These are phyloP conservation scores for Gomphus bonarii DNA, from an alignment of 1,284 basidiomycete genomes.

Conservation along the genomic window DNA sequence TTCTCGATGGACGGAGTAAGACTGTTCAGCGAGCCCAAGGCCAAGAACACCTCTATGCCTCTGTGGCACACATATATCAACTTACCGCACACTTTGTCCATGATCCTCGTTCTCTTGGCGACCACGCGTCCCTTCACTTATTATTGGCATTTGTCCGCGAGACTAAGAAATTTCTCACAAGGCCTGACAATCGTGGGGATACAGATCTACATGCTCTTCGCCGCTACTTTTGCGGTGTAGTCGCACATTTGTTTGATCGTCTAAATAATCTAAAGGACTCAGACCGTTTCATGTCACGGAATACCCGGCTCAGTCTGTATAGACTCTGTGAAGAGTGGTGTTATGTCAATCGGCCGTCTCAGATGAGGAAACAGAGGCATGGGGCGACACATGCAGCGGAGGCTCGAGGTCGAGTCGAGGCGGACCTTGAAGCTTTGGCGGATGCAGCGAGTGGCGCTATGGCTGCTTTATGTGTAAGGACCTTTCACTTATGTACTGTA, in stretches of 20 bases:
- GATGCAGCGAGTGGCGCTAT: constrained; percentile 75
- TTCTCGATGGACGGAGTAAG: constrained; percentile 67
- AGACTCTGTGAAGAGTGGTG: constrained; percentile 93
- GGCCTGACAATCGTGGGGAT: constrained; percentile 65
- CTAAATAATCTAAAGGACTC: constrained; percentile 62
- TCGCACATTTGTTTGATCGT: constrained; percentile 79
- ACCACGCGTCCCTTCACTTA: constrained; percentile 66
- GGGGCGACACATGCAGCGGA: constrained; percentile 47
- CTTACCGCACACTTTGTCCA: constrained; percentile 75
- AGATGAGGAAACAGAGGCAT: constrained; percentile 62
- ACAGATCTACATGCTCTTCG: constrained; percentile 76
- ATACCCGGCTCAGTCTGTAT: constrained; percentile 75
- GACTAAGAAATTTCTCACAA: constrained; percentile 68
- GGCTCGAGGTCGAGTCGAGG: constrained; percentile 60
- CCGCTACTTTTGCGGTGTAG: constrained; percentile 82
- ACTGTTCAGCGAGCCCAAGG: constrained; percentile 43
- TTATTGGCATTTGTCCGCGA: constrained; percentile 82
- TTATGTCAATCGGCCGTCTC: constrained; percentile 69
- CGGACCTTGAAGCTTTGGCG: constrained; percentile 64
- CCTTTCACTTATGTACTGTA: neutral
- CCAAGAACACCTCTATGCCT: constrained; percentile 78
- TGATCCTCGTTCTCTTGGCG: constrained; percentile 57
- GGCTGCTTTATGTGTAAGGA: constrained; percentile 74
- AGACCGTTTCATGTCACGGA: constrained; percentile 67
- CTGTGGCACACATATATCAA: constrained; percentile 85